Evolutionary conservation across 352 stramenopile genomes (phyloP).

Genomic region (Aphanomyces euteiches): DNA sequence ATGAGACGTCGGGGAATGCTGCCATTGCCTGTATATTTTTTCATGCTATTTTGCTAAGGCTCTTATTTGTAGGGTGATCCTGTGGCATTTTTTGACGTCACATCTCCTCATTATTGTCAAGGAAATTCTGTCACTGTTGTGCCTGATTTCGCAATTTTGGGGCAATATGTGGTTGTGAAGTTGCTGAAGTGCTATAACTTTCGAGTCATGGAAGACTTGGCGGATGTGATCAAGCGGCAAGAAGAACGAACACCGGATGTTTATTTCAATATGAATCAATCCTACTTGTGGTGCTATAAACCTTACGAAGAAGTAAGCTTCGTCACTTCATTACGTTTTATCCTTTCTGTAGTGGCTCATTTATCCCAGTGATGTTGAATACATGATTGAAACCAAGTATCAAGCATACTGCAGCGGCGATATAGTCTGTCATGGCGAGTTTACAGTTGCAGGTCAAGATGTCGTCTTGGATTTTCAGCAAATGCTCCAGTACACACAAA

Average conservation of each 20-base stretch:
- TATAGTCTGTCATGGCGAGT: constrained; percentile 5
- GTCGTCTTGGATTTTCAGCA: constrained; percentile 23
- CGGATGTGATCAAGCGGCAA: constrained; percentile 25
- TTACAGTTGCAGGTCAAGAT: constrained; percentile 4
- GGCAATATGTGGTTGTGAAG: constrained; percentile 26
- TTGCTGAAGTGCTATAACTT: constrained; percentile 28
- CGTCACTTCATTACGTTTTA: background rate
- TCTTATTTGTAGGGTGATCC: constrained; percentile 22
- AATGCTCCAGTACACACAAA: constrained; percentile 24
- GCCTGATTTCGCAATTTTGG: constrained; percentile 28
- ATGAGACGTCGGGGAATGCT: constrained; percentile 21
- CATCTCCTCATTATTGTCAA: constrained; percentile 28
- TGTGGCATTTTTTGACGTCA: constrained; percentile 23
- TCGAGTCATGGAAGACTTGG: constrained; percentile 27
- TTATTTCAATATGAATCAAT: constrained; percentile 3
- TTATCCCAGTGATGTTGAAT: constrained; percentile 22
- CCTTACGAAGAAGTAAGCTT: constrained; percentile 22
- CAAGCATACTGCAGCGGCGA: constrained; percentile 27
- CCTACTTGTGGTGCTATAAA: constrained; percentile 30
- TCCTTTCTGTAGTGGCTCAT: constrained; percentile 21
- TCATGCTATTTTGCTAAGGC: background rate
- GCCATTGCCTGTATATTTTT: constrained; percentile 14
- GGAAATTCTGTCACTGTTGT: constrained; percentile 26
- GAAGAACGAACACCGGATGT: constrained; percentile 14
- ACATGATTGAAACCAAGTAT: constrained; percentile 28